Percentiles rank a stretch among this genome's conserved stretches.
Evolutionary conservation across 257 asterid genomes (phyloP).

Genomic region (Craterostigma plantagineum): DNA sequence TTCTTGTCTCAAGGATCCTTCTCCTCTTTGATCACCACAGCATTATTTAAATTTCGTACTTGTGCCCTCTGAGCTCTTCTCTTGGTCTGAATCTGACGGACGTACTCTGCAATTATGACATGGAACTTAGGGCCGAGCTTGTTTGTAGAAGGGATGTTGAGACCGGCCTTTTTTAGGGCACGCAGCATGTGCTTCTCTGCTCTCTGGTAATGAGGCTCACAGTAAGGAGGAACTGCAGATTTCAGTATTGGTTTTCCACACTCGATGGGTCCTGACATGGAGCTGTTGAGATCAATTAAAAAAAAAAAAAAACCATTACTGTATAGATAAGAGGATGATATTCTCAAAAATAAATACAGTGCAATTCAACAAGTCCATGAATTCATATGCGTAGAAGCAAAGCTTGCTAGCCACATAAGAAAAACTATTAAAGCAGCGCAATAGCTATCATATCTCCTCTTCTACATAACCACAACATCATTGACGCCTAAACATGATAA

Average conservation of each 20-base stretch:
- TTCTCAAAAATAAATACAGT: too few species aligned
- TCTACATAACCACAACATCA: too few species aligned
- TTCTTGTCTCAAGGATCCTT: constrained; percentile 22
- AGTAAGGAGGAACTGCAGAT: constrained; percentile 65
- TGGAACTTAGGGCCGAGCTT: constrained; percentile 81
- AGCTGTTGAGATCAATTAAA: constrained; percentile 19
- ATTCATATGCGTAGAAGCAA: too few species aligned
- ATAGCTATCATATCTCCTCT: too few species aligned
- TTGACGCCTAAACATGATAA: too few species aligned
- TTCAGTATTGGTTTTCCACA: constrained; percentile 82
- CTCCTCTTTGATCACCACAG: constrained; percentile 21
- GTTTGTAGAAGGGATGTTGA: constrained; percentile 41
- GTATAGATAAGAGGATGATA: background rate
- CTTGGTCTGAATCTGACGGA: constrained; percentile 54
- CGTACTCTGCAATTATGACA: constrained; percentile 41
- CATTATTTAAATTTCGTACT: constrained; percentile 25
- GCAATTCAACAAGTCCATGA: too few species aligned
- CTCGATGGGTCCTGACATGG: constrained; percentile 67
- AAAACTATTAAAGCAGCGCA: too few species aligned
- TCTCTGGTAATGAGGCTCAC: constrained; percentile 56
- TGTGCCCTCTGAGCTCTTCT: constrained; percentile 40
- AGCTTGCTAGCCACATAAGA: too few species aligned
- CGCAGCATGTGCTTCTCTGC: constrained; percentile 71
- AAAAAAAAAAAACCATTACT: background rate
- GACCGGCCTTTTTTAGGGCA: constrained; percentile 77